Evolutionary conservation across 1,139 yeast genomes (phyloP).

Genomic region (Zygosaccharomyces sapae): DNA sequence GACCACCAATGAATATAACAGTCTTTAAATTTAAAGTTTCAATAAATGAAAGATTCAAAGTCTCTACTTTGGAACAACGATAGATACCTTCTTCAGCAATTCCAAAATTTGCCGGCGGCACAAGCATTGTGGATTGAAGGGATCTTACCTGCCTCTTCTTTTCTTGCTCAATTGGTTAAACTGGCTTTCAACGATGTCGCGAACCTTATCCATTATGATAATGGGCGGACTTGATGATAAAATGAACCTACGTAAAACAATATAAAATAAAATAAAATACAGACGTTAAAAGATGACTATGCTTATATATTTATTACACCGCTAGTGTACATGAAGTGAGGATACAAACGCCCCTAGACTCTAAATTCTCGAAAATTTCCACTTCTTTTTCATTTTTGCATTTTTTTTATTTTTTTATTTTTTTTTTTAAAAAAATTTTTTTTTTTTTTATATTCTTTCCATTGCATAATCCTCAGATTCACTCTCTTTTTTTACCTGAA

Average conservation of each 20-base stretch:
- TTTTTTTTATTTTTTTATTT: conserved; percentile 5
- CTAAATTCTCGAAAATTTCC: not conserved
- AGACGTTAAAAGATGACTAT: not conserved
- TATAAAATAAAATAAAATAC: not conserved
- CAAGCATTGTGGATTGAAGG: conserved; percentile 46
- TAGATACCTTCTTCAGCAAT: conserved; percentile 69
- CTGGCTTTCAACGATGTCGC: not conserved
- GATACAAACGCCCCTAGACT: not conserved
- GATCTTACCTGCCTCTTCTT: not conserved
- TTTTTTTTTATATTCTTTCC: conserved; percentile 5
- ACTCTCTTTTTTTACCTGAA: conserved; percentile 12
- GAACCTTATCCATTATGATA: not conserved
- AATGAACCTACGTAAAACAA: not conserved
- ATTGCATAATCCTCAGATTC: conserved; percentile 5
- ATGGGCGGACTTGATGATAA: not conserved
- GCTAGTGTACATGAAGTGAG: not conserved
- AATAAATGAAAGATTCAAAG: conserved; percentile 35
- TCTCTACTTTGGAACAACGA: conserved; percentile 32
- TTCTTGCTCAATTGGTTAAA: not conserved
- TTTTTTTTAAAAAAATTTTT: not conserved
- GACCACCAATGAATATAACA: conserved; percentile 63
- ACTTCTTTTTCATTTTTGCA: conserved; percentile 3
- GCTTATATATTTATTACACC: not conserved
- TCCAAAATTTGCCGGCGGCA: conserved; percentile 77
- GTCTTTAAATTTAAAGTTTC: conserved; percentile 59